A percentile compares a stretch with the other conserved stretches of the same genome.
Evolutionary conservation across 192 early-diverging fungal genomes (phyloP).

Genomic region (Coemansia sp.): DNA sequence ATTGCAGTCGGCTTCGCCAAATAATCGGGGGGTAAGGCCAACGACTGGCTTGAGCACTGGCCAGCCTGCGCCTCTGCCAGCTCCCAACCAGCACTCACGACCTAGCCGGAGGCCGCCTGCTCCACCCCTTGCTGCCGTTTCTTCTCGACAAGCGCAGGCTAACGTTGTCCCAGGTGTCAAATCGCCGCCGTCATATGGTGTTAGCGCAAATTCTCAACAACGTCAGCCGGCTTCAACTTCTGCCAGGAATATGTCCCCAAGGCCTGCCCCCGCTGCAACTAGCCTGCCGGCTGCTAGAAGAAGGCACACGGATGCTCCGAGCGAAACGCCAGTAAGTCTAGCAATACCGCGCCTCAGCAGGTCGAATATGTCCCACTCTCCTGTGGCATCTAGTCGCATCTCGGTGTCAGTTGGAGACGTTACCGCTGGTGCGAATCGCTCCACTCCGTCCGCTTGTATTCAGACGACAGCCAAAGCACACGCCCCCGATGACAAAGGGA

Average conservation of each 20-base stretch:
- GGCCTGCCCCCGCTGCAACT: neutral
- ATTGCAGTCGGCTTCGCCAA: neutral
- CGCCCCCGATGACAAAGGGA: neutral
- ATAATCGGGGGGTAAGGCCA: neutral
- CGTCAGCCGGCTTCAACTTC: neutral
- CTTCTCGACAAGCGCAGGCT: neutral
- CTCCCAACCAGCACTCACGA: neutral
- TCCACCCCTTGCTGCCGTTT: neutral
- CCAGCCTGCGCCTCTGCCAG: neutral
- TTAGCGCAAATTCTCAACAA: neutral
- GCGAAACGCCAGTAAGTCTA: neutral
- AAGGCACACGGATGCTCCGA: neutral
- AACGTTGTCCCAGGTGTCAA: neutral
- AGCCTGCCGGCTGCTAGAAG: neutral
- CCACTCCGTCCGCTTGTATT: neutral
- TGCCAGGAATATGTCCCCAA: neutral
- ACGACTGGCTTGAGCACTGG: neutral
- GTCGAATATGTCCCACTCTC: neutral
- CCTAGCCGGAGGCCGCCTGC: neutral
- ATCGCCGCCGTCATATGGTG: neutral
- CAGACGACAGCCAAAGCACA: neutral
- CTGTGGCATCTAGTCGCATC: neutral
- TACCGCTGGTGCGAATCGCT: neutral
- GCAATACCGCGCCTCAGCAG: neutral
- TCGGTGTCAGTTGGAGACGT: neutral